Evolutionary conservation across 495 filamentous ascomycete species (phyloP), one percentile per base, ranked within the genome.

Genomic region (Pseudevernia furfuracea): DNA sequence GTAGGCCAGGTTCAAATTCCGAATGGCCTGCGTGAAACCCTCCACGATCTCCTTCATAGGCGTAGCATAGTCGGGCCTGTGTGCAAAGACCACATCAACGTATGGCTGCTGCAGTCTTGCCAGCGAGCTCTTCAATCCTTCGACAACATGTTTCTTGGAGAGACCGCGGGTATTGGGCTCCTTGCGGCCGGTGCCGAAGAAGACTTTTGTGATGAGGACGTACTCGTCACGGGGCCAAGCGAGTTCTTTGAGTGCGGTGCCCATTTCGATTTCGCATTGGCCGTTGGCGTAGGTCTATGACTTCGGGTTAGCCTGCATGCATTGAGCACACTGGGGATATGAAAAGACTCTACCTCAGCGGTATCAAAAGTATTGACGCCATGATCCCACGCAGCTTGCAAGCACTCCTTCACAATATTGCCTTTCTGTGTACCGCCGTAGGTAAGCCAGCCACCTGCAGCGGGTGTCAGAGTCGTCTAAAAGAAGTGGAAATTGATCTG

Each of bases 21-120:
- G 79, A 68, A 96, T 91, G 38, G 88, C 74, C 71, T 90, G 82
- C 75, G 92, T 93, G 80, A 95, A 95, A 53, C 80, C 91, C 62
- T 90, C 85, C 43, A 95, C 91, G 43, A 84, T 84, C 75, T 96
- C 91, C 72, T 92, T 89, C 80, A 95, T 93, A 4, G 91, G 91
- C 0, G 91, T 94, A 49, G 61, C 61, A 36, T 63, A 63, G 74
- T 95, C 91, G 14, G 91, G 88, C 14, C 91, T 85, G 73, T 96
- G 91, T 7, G 90, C 90, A 72, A 90, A 93, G 66, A 95, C 81
- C 34, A 95, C 74, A 69, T 95, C 91, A 62, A 96, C 80, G 63
- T 82, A 82, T 30, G 85, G 82, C 8, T 92, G 83, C 41, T 86
- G 82, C 17, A 96, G 78, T 6, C 91, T 84, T 62, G 82, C 71